These are phyloP conservation scores for Artemisia argyi DNA, from an alignment of 129 eudicot genomes.

Conservation along the genomic window DNA sequence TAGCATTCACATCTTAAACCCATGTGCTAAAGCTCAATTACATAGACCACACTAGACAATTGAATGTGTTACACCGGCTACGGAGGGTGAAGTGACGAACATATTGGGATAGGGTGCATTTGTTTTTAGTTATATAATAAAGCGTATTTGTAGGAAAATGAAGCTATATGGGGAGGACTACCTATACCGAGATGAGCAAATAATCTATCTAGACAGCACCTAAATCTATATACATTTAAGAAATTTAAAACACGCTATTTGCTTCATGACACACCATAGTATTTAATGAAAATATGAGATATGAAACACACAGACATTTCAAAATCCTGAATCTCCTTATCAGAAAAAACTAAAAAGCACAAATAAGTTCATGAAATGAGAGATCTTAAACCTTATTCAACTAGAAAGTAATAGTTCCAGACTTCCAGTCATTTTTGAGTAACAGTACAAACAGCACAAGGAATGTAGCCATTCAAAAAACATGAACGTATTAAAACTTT, in stretches of 20 bases:
- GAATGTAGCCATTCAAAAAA: not conserved
- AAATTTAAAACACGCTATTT: not conserved
- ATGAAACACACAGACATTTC: constrained; percentile 4
- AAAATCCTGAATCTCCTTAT: not conserved
- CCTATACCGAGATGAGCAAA: no score
- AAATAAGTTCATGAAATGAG: not conserved
- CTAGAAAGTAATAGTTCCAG: not conserved
- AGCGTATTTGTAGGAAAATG: no score
- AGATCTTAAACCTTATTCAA: constrained; percentile 1
- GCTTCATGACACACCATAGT: not conserved
- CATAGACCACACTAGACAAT: not conserved
- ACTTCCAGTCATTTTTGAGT: not conserved
- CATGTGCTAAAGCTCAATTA: not conserved
- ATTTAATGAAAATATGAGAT: not conserved
- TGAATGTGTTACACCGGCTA: no score
- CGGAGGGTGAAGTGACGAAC: no score
- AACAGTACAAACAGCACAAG: not conserved
- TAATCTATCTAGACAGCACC: no score
- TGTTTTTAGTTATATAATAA: no score
- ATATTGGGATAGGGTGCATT: no score
- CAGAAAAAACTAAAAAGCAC: not conserved
- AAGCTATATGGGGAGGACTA: no score
- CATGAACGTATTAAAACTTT: no score
- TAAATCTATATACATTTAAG: not conserved
- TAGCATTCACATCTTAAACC: not conserved